Percentiles rank a stretch among this genome's conserved stretches.
Conservation (phyloP, 148 eudicot genomes). For the Rhododendron ovatum region DNA sequence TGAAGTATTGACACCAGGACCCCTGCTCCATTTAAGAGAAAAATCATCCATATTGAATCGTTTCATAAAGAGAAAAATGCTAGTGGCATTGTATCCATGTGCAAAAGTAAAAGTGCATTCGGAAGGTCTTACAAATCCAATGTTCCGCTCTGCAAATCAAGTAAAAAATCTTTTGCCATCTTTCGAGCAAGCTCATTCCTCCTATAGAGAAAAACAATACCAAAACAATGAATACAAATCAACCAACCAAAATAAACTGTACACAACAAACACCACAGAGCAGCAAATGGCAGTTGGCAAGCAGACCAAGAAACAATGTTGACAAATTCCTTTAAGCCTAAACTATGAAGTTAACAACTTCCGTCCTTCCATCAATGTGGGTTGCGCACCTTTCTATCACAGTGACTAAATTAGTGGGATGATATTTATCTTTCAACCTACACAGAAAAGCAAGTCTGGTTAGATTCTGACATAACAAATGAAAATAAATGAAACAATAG, state of each 20-base stretch:
- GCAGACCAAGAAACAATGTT: neutral
- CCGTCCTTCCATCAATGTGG: neutral
- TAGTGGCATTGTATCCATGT: neutral
- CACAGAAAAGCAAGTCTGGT: conserved; percentile 9
- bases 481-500: neutral
- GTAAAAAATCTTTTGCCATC: conserved; percentile 78
- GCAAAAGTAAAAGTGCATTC: neutral
- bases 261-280: neutral
- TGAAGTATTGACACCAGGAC: conserved; percentile 55
- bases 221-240: neutral
- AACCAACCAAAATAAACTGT: neutral
- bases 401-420: conserved; percentile 78
- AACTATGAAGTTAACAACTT: neutral
- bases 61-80: neutral
- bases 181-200: conserved; percentile 87
- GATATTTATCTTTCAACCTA: conserved; percentile 96
- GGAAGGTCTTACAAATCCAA: conserved; percentile 67
- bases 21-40: conserved; percentile 42
- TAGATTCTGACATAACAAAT: neutral
- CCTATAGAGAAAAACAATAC: conserved; percentile 34
- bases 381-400: conserved; percentile 77
- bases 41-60: neutral
- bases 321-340: neutral
- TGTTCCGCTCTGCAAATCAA: conserved; percentile 83
- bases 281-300: neutral